Conservation (phyloP, 306 rosid species). For the Malus asiatica region DNA sequence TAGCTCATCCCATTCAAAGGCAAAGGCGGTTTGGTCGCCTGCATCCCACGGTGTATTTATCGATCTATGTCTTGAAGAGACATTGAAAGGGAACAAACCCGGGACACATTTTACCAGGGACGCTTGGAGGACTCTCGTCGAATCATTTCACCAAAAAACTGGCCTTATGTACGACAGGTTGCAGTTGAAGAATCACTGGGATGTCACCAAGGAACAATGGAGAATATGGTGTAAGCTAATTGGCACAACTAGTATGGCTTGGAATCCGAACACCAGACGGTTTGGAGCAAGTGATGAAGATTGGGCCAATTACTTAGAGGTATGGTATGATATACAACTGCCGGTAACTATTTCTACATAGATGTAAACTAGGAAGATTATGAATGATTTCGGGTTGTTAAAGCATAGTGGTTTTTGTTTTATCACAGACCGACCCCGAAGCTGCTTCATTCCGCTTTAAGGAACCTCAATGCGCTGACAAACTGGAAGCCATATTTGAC, state of each 20-base stretch:
- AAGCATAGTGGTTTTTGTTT: conserved; percentile 12
- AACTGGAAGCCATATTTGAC: conserved; percentile 20
- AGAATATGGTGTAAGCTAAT: conserved; percentile 53
- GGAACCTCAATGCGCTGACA: conserved; percentile 23
- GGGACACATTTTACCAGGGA: conserved; percentile 62
- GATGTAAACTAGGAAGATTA: background rate
- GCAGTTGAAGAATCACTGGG: conserved; percentile 76
- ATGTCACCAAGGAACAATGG: conserved; percentile 59
- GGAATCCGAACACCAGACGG: conserved; percentile 38
- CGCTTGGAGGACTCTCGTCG: conserved; percentile 60
- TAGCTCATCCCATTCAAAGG: conserved; percentile 31
- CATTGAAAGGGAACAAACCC: conserved; percentile 59
- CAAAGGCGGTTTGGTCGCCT: conserved; percentile 55
- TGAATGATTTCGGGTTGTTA: conserved; percentile 4
- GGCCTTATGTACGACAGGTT: conserved; percentile 44
- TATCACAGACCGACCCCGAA: conserved; percentile 42
- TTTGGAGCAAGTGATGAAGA: conserved; percentile 51
- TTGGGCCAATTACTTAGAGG: conserved; percentile 52
- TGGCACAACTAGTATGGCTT: conserved; percentile 50
- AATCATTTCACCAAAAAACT: conserved; percentile 40
- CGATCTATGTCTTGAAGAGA: conserved; percentile 59
- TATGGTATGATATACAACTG: conserved; percentile 5
- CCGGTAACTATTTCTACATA: conserved; percentile 8
- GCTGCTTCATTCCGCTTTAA: conserved; percentile 46
- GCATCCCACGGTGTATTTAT: conserved; percentile 42